Percentiles rank a stretch among this genome's conserved stretches.
These are phyloP conservation scores for Panicum miliaceum DNA, from an alignment of 176 grass and related monocot species.

Conservation along the genomic window DNA sequence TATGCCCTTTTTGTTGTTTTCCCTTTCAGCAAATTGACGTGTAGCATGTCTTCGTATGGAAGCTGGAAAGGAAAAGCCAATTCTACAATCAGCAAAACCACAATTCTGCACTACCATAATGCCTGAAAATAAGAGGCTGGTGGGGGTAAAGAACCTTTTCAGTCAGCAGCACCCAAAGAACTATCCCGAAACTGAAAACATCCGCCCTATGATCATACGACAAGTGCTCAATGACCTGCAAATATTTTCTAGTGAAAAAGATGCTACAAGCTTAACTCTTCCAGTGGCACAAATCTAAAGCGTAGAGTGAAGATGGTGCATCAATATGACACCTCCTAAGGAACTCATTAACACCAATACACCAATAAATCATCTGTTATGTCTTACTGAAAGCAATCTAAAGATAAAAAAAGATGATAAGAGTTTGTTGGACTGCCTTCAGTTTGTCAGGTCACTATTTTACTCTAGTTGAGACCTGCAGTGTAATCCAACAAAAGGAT, in stretches of 20 bases:
- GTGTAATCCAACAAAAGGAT: neutral
- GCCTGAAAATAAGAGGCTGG: neutral
- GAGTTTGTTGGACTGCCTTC: neutral
- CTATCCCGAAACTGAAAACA: slow-evolving; percentile 90
- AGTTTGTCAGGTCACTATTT: neutral
- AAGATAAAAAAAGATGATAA: neutral
- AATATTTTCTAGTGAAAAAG: slow-evolving; percentile 13
- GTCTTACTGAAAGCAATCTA: neutral
- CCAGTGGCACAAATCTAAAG: slow-evolving; percentile 1
- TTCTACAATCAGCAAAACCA: slow-evolving; percentile 2
- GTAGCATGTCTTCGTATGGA: slow-evolving; percentile 66
- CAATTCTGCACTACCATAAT: neutral
- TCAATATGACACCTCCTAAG: neutral
- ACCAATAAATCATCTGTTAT: slow-evolving; percentile 9
- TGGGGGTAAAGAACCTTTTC: slow-evolving; percentile 60
- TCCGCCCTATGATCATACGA: slow-evolving; percentile 79
- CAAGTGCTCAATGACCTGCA: slow-evolving; percentile 77
- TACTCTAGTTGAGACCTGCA: neutral
- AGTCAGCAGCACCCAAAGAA: slow-evolving; percentile 85
- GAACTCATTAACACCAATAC: neutral
- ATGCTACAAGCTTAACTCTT: neutral
- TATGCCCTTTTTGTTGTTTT: neutral
- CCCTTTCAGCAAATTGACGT: neutral
- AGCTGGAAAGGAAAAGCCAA: slow-evolving; percentile 47
- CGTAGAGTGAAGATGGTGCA: neutral